Evolutionary conservation across 371 early-diverging fungal species (phyloP), one percentile per base, ranked within the genome.

Genomic region (Mortierella sp.): DNA sequence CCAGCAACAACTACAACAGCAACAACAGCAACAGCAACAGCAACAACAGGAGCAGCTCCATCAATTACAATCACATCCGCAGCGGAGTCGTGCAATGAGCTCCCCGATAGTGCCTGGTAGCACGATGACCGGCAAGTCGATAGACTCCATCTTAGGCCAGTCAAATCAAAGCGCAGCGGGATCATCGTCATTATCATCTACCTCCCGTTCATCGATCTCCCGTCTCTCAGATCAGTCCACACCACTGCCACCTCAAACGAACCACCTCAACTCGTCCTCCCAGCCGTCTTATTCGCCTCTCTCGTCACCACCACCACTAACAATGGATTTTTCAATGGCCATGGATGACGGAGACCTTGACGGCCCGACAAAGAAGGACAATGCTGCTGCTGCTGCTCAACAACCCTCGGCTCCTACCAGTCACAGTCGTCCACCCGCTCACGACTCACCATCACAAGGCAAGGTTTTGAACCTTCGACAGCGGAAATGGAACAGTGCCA

Each of bases 401-500:
- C 16, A 50, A 2, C 31, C 64, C 0, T 64, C 45, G 43, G 24
- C 63, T n/a, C n/a, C n/a, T n/a, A 14, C 31, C 65, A 34, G 34
- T 4, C 7, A 16, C 31, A n/a, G n/a, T n/a, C n/a, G n/a, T n/a
- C n/a, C n/a, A n/a, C n/a, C n/a, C 31, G 3, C 45, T 8, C 6
- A 13, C 16, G n/a, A 10, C n/a, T 26, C 66, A 7, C 2, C 70
- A 29, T 44, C 76, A 4, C 63, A 55, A 29, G 61, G 55, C 24
- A 81, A 71, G 44, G 69, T 71, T 2, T 41, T 81, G 34, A 83
- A 70, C 37, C 34, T 83, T 50, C 53, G 84, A 40, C 84, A 83
- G 64, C 72, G 84, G 19, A 83, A 79, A 63, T 83, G 84, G 84
- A 83, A 83, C 66, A 83, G 84, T 43, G 71, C 40, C 16, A 68